Conservation (phyloP, 164 flowering plant species). For the Liquidambar formosana region DNA sequence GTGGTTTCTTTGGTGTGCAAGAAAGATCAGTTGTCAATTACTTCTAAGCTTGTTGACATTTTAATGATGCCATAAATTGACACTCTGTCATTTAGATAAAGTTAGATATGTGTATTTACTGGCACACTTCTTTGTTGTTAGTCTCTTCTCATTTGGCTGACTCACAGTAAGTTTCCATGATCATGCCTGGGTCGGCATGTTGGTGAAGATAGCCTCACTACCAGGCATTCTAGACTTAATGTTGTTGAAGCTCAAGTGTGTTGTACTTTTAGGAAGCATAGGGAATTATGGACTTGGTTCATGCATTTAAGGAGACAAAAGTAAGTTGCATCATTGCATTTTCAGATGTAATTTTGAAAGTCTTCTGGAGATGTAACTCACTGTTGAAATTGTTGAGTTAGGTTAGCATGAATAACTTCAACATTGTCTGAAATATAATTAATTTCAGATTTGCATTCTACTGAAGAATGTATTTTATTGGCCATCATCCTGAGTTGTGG, state of each 20-base stretch:
- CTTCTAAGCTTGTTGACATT: conserved; percentile 28
- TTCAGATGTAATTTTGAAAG: background rate
- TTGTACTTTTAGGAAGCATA: background rate
- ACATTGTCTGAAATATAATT: too few relatives aligned
- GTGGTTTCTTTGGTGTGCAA: conserved; percentile 30
- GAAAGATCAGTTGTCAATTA: conserved; percentile 18
- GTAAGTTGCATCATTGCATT: background rate
- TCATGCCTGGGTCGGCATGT: too few relatives aligned
- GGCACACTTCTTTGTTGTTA: background rate
- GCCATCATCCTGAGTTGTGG: too few relatives aligned
- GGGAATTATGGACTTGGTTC: background rate
- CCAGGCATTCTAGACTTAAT: background rate
- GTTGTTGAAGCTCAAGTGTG: background rate
- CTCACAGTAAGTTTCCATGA: too few relatives aligned
- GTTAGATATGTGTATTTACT: background rate
- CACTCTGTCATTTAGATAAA: background rate
- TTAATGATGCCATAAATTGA: conserved; percentile 17
- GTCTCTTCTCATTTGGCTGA: background rate
- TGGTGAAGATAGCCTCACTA: too few relatives aligned
- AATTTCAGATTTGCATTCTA: too few relatives aligned
- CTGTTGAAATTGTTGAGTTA: too few relatives aligned
- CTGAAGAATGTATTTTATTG: too few relatives aligned
- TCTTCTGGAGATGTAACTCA: background rate
- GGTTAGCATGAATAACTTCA: too few relatives aligned
- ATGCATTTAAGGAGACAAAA: background rate